A percentile compares a stretch with the other conserved stretches of the same genome.
phyloP scores from a whole-genome alignment of 345 rosid genomes.

The Acer yangbiense region DNA sequence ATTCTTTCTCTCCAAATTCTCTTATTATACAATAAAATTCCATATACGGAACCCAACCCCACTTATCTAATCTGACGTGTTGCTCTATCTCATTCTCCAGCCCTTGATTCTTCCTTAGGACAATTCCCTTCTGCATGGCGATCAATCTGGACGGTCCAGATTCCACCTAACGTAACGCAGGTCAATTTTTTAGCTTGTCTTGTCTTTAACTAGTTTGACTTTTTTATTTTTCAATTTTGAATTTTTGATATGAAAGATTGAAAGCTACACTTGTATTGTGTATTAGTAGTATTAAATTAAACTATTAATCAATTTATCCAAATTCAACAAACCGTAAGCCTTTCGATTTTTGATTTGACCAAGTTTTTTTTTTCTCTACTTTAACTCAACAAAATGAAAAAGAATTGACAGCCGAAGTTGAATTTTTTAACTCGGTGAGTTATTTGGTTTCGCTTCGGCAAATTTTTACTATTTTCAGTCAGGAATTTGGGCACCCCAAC shows the following conservation, averaged over 20 bases:
- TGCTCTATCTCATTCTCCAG: slow-evolving; percentile 11
- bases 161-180: background rate
- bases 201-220: slow-evolving; percentile 24
- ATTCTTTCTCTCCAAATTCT: background rate
- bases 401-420: background rate
- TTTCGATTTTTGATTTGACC: slow-evolving; percentile 17
- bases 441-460: background rate
- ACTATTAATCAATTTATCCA: background rate
- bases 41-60: slow-evolving; percentile 14
- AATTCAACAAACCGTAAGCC: background rate
- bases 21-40: slow-evolving; percentile 2
- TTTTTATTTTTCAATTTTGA: background rate
- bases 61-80: slow-evolving; percentile 12
- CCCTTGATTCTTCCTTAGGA: slow-evolving; percentile 18
- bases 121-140: background rate
- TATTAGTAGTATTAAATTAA: background rate
- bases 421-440: background rate
- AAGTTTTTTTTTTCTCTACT: background rate
- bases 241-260: background rate
- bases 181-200: background rate
- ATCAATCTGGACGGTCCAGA: slow-evolving; percentile 20
- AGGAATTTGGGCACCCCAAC: background rate
- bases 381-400: background rate
- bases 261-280: background rate
- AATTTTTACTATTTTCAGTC: background rate